phyloP scores from a whole-genome alignment of 257 asterid species.

The Gentiana macrophylla region DNA sequence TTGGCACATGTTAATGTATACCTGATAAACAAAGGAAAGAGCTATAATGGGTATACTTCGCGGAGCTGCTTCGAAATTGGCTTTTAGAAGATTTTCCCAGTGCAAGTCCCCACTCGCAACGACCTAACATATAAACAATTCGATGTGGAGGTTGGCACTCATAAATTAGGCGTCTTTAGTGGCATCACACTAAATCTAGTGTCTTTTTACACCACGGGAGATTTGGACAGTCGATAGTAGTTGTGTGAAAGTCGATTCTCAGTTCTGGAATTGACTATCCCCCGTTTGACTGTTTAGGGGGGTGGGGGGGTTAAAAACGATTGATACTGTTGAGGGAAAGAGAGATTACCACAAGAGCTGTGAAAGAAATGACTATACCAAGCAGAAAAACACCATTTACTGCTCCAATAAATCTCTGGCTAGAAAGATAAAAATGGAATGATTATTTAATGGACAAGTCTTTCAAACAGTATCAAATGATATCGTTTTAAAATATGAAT shows the following conservation, averaged over 20 bases:
- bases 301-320: too few species aligned
- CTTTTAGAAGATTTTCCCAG: constrained; percentile 75
- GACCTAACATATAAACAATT: constrained; percentile 29
- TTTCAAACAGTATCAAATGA: too few species aligned
- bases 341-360: constrained; percentile 72
- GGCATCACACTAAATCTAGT: too few species aligned
- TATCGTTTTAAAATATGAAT: too few species aligned
- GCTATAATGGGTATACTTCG: constrained; percentile 85
- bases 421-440: constrained; percentile 17
- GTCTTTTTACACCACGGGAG: too few species aligned
- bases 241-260: too few species aligned
- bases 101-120: constrained; percentile 81
- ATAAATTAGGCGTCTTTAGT: too few species aligned
- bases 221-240: too few species aligned
- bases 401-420: constrained; percentile 81
- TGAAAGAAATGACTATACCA: constrained; percentile 57
- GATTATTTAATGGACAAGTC: too few species aligned
- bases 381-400: constrained; percentile 72
- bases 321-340: neutral
- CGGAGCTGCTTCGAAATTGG: constrained; percentile 83
- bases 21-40: constrained; percentile 97
- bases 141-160: too few species aligned
- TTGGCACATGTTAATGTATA: constrained; percentile 10
- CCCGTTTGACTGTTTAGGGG: too few species aligned
- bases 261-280: too few species aligned